Evolutionary conservation across 106 monocot species (phyloP).

Genomic region (Platanthera guangdongensis): DNA sequence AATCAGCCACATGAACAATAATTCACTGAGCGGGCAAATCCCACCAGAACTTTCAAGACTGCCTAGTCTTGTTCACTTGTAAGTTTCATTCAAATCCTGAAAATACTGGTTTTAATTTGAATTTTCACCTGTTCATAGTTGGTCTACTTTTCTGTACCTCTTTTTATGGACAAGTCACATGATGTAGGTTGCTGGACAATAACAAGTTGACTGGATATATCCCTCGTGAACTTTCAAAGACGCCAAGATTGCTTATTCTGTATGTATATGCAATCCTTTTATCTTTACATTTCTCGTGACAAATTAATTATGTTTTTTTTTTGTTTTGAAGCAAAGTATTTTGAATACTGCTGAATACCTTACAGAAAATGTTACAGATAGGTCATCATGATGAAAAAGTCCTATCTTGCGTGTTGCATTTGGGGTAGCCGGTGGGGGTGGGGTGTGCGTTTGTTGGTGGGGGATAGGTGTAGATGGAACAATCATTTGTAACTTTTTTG

Average conservation of each 20-base stretch:
- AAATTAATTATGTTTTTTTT: neutral
- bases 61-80: constrained; percentile 86
- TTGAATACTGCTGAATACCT: neutral
- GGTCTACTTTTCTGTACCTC: neutral
- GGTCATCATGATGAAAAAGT: neutral
- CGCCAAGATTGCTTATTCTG: constrained; percentile 76
- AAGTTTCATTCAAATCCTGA: constrained; percentile 18
- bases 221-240: constrained; percentile 55
- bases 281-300: neutral
- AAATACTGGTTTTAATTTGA: neutral
- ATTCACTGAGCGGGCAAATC: constrained; percentile 91
- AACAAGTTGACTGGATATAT: constrained; percentile 85
- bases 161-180: constrained; percentile 13
- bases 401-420: neutral
- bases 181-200: constrained; percentile 92
- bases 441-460: too few relatives aligned
- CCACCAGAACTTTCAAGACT: constrained; percentile 69
- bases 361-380: neutral
- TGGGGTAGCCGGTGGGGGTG: neutral
- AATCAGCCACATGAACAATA: constrained; percentile 98
- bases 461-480: neutral
- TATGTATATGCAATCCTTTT: constrained; percentile 24
- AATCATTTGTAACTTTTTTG: neutral
- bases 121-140: neutral
- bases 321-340: neutral